Evolutionary conservation across 1,284 basidiomycete genomes (phyloP).

Genomic region (Apiotrichum mycotoxinovorans): DNA sequence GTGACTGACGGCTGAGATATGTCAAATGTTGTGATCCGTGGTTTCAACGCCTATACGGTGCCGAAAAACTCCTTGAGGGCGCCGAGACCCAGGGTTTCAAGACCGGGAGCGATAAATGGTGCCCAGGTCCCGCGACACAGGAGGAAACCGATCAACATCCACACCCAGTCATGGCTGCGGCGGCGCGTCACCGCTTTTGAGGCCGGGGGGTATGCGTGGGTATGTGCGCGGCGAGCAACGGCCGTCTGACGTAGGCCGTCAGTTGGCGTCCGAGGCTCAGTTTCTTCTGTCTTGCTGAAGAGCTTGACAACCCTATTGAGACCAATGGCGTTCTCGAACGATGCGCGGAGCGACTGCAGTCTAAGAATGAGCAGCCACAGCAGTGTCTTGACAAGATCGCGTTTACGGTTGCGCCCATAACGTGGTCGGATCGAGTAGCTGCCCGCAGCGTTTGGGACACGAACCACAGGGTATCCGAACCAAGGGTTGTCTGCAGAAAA

Average conservation of each 20-base stretch:
- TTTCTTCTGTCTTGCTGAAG: neutral
- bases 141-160: conserved; percentile 44
- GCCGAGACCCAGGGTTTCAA: conserved; percentile 31
- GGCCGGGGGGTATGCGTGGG: neutral
- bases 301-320: conserved; percentile 20
- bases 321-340: conserved; percentile 33
- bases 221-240: neutral
- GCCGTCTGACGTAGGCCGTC: conserved; percentile 9
- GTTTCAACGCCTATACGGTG: neutral
- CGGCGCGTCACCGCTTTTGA: conserved; percentile 1
- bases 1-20: too few relatives aligned
- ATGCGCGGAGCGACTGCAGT: conserved; percentile 36
- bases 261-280: conserved; percentile 4
- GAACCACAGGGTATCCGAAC: conserved; percentile 48
- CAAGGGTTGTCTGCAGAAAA: conserved; percentile 40
- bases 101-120: conserved; percentile 22
- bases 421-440: conserved; percentile 33
- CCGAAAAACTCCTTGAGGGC: conserved; percentile 23
- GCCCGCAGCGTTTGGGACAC: conserved; percentile 19
- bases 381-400: conserved; percentile 49
- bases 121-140: conserved; percentile 45
- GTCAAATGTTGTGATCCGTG: too few relatives aligned
- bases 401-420: conserved; percentile 45
- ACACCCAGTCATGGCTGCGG: conserved; percentile 39
- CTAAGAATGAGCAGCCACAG: conserved; percentile 48